phyloP scores from a whole-genome alignment of 129 eudicot species.

The Flaveria robusta region DNA sequence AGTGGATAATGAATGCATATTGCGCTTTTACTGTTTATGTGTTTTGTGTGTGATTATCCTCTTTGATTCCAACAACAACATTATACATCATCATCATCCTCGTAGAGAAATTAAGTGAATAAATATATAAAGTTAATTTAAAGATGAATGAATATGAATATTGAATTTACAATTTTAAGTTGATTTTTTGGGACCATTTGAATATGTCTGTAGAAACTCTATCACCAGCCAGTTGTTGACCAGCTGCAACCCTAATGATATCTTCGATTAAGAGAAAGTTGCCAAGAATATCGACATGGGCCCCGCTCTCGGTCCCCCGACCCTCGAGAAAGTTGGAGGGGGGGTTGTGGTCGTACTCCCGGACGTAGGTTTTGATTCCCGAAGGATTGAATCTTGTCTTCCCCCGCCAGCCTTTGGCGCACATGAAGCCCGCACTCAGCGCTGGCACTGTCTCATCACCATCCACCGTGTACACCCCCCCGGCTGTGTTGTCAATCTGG shows the following conservation, averaged over 20 bases:
- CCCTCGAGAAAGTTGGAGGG: constrained; percentile 85
- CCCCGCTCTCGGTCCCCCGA: constrained; percentile 91
- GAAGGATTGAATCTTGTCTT: constrained; percentile 87
- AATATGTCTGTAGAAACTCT: constrained; percentile 73
- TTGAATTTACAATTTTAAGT: constrained; percentile 34
- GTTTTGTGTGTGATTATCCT: no score
- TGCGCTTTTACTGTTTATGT: no score
- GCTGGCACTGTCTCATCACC: constrained; percentile 98
- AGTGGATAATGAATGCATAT: no score
- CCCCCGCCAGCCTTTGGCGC: constrained; percentile 98
- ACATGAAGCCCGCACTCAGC: constrained; percentile 87
- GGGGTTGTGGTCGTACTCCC: constrained; percentile 89
- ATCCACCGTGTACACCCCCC: constrained; percentile 68
- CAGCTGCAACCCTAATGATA: constrained; percentile 83
- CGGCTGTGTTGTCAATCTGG: constrained; percentile 75
- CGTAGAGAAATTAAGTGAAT: no score
- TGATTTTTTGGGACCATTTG: constrained; percentile 76
- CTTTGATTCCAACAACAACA: no score
- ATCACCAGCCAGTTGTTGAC: constrained; percentile 86
- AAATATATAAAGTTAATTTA: not conserved
- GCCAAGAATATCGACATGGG: constrained; percentile 94
- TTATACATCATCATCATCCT: no score
- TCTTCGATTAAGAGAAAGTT: constrained; percentile 89
- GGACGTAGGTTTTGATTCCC: constrained; percentile 59
- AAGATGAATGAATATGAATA: not conserved